Base-by-base conservation (phyloP, 108 stramenopile genomes). In the Epipyxis sp. region DNA sequence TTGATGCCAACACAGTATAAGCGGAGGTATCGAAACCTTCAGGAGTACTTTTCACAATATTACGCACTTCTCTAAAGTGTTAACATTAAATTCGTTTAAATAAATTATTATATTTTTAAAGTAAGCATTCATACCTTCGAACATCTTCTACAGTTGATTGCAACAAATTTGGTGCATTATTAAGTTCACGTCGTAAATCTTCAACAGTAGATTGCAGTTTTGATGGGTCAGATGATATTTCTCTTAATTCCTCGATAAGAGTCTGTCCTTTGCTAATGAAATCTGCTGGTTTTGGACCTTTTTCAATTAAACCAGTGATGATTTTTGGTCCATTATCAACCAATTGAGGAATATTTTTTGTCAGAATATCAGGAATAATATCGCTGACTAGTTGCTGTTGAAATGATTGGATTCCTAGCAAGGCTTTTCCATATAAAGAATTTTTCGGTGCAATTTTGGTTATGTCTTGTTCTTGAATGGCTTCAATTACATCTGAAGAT, bases 1-100 rank as follows among this genome's bases (percentile, higher is more conserved):
- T 68, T 6, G 65, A 76, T 6, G 80, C 76, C 0, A 95, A 3
- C 2, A 95, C 88, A 3, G 81, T 76, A 77, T 92, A 95, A 34
- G 81, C 69, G 0, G 94, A 92, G 1, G 91, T 92, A 82, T 92
- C 92, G 50, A 95, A 76, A 13, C 86, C 92, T 3, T 83, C 82
- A 6, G 92, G 91, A 32, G 20, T 65, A 37, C 6, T 65, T 6
- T 6, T 6, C 6, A 65, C 27, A 37, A 65, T 50, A 50, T 50
- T 50, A 6, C 20, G 6, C 6, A 50, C 46, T 50, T 50, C 46
- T 20, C 46, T 50, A 20, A n/a, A n/a, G n/a, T n/a, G n/a, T n/a
- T n/a, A n/a, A n/a, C n/a, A n/a, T n/a, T n/a, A n/a, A n/a, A n/a
- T n/a, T n/a, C n/a, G n/a, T n/a, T n/a, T n/a, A n/a, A n/a, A n/a